A percentile compares a stretch with the other conserved stretches of the same genome.
These are phyloP conservation scores for Mimosa pudica DNA, from an alignment of 306 rosid species.

Conservation along the genomic window DNA sequence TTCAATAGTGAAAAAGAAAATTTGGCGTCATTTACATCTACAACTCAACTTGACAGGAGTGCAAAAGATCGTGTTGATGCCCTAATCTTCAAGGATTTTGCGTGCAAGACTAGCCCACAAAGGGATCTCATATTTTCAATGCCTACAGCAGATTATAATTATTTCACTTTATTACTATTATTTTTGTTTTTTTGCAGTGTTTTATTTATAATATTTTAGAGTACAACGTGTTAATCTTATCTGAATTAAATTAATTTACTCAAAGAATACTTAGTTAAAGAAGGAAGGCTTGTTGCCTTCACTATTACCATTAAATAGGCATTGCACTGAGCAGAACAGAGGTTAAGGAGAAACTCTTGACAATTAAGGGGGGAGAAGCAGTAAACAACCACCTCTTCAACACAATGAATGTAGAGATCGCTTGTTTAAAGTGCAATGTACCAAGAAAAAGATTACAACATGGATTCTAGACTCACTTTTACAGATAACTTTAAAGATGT, in stretches of 20 bases:
- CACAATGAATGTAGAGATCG: conserved; percentile 26
- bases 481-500: conserved; percentile 73
- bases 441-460: conserved; percentile 20
- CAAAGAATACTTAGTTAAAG: not conserved
- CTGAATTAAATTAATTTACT: not conserved
- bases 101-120: not conserved
- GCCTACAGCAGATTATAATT: not conserved
- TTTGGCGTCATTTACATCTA: not conserved
- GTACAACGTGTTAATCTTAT: not conserved
- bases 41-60: not conserved
- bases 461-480: conserved; percentile 57
- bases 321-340: not conserved
- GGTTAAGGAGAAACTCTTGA: not conserved
- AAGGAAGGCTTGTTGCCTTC: not conserved
- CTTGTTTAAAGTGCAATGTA: conserved; percentile 22
- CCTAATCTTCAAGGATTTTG: not conserved
- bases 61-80: not conserved
- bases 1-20: not conserved
- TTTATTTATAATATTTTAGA: not conserved
- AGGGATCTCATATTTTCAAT: not conserved
- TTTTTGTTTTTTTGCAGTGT: not conserved
- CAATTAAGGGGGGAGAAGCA: not conserved
- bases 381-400: conserved; percentile 7
- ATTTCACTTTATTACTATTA: not conserved
- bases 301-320: not conserved